Evolutionary conservation across 83 land plant genomes (phyloP).

Genomic region (Thuja plicata): DNA sequence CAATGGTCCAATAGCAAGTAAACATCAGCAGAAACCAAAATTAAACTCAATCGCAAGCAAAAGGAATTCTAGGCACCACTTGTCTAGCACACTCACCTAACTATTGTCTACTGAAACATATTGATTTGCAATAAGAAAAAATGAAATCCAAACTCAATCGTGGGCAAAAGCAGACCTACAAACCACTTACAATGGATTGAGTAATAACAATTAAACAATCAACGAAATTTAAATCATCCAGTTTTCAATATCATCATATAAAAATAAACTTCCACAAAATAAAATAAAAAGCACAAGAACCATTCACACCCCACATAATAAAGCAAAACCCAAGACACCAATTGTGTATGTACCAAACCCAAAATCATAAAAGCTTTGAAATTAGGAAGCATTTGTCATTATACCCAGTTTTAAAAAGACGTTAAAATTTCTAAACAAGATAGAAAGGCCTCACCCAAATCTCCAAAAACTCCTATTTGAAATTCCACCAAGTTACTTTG

Average conservation of each 20-base stretch:
- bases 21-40: not conserved
- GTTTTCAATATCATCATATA: not conserved
- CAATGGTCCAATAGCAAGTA: not conserved
- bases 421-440: too few relatives aligned
- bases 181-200: not conserved
- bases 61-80: not conserved
- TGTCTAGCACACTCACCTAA: too few relatives aligned
- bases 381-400: not conserved
- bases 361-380: not conserved
- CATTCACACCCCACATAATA: not conserved
- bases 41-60: not conserved
- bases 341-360: not conserved
- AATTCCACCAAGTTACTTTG: not conserved
- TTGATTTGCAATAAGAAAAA: not conserved
- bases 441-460: too few relatives aligned
- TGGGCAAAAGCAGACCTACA: not conserved
- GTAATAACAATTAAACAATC: not conserved
- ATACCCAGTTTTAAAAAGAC: too few relatives aligned
- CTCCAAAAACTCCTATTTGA: not conserved
- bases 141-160: not conserved
- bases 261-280: not conserved
- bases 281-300: not conserved
- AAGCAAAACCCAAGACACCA: not conserved
- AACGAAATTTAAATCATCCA: not conserved
- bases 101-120: not conserved